Conservation (phyloP, 148 eudicot species). For the Vaccinium corymbosum region DNA sequence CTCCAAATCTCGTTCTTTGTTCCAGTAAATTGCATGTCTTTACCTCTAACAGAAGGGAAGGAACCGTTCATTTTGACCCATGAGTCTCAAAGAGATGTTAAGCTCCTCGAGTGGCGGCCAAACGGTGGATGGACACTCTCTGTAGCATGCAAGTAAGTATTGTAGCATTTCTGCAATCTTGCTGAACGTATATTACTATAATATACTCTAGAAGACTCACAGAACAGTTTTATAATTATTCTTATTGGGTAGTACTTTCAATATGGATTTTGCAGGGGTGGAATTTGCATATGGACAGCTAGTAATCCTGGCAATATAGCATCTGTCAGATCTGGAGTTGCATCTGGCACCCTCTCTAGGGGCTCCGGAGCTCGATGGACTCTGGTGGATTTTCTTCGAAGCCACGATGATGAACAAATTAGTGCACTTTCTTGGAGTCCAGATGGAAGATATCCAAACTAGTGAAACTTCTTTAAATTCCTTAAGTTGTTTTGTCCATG, state of each 20-base stretch:
- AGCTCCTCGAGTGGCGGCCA: conserved; percentile 94
- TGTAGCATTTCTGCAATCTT: conserved; percentile 5
- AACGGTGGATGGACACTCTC: conserved; percentile 92
- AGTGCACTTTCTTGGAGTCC: conserved; percentile 98
- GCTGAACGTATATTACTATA: neutral
- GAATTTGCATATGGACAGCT: conserved; percentile 95
- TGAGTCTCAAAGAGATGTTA: conserved; percentile 76
- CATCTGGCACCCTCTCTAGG: conserved; percentile 68
- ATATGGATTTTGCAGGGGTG: conserved; percentile 59
- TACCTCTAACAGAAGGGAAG: conserved; percentile 56
- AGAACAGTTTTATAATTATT: neutral
- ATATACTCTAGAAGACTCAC: neutral
- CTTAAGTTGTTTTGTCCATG: neutral
- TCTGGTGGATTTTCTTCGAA: conserved; percentile 82
- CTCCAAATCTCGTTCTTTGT: neutral
- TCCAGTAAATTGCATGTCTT: neutral
- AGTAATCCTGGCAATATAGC: conserved; percentile 90
- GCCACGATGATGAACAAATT: conserved; percentile 67
- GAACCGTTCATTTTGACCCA: conserved; percentile 66
- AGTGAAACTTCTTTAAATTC: neutral
- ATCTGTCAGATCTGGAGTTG: conserved; percentile 80
- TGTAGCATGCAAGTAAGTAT: conserved; percentile 92
- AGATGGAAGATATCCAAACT: conserved; percentile 94
- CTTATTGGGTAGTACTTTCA: conserved; percentile 3
- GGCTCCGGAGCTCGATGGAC: conserved; percentile 85